Conservation (phyloP, 2,329 filamentous ascomycete species). For the Diaporthe sp. region DNA sequence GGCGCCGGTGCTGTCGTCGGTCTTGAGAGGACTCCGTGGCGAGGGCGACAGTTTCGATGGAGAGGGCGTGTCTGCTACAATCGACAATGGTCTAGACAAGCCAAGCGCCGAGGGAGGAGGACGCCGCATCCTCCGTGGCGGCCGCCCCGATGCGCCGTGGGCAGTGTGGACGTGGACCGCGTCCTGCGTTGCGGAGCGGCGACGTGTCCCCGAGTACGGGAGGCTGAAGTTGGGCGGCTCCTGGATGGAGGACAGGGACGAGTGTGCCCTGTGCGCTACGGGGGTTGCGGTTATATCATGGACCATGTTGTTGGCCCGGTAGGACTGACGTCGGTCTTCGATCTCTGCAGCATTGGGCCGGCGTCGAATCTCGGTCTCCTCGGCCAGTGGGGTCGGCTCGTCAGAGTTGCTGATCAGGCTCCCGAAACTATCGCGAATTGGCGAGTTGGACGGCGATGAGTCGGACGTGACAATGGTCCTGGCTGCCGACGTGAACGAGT, state of each 20-base stretch:
- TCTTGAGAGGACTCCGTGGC: conserved; percentile 18
- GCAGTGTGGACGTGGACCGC: conserved; percentile 14
- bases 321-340: conserved; percentile 60
- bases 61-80: conserved; percentile 65
- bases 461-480: conserved; percentile 69
- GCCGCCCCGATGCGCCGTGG: conserved; percentile 34
- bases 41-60: conserved; percentile 43
- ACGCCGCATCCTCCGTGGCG: conserved; percentile 41
- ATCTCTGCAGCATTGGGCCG: conserved; percentile 66
- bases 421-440: conserved; percentile 62
- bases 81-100: conserved; percentile 63
- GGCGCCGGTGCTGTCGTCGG: conserved; percentile 19
- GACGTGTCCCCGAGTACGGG: conserved; percentile 50
- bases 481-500: conserved; percentile 70
- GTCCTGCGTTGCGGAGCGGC: conserved; percentile 34
- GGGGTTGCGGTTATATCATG: conserved; percentile 49
- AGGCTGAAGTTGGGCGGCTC: conserved; percentile 65
- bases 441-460: conserved; percentile 68
- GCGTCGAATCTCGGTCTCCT: conserved; percentile 49
- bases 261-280: conserved; percentile 25
- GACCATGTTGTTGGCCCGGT: conserved; percentile 58
- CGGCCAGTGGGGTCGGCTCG: conserved; percentile 40
- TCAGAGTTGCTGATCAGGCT: conserved; percentile 44
- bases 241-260: conserved; percentile 34
- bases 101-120: conserved; percentile 58